These are phyloP conservation scores for Choanephora cucurbitarum DNA, from an alignment of 371 early-diverging fungal species.

Conservation along the genomic window DNA sequence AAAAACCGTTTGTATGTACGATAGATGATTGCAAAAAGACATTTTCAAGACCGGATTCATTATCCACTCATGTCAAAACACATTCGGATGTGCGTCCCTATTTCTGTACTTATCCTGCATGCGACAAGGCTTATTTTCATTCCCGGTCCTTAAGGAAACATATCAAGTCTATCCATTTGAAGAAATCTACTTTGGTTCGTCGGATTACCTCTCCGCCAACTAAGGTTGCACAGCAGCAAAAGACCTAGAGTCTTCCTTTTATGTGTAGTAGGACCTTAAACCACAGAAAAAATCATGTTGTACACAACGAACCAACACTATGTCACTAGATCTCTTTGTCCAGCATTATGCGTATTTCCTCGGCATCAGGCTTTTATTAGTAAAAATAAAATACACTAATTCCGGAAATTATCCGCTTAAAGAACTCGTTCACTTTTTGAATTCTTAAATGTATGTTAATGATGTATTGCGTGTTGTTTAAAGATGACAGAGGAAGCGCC, in stretches of 20 bases:
- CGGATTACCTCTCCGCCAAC: constrained; percentile 14
- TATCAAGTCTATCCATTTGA: constrained; percentile 24
- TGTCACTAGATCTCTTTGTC: too few species aligned
- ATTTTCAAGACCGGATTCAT: constrained; percentile 87
- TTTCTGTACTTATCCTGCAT: constrained; percentile 57
- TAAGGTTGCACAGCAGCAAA: too few species aligned
- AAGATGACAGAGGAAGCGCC: constrained; percentile 8
- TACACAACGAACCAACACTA: too few species aligned
- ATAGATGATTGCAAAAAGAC: constrained; percentile 71
- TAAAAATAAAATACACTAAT: too few species aligned
- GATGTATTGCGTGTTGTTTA: too few species aligned
- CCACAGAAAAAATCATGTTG: too few species aligned
- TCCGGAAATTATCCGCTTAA: too few species aligned
- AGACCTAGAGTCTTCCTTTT: not conserved
- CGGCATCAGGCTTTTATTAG: too few species aligned
- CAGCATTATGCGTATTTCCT: too few species aligned
- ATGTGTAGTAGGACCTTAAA: too few species aligned
- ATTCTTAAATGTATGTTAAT: too few species aligned
- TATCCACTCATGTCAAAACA: constrained; percentile 87
- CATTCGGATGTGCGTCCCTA: constrained; percentile 80
- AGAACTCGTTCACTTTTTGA: not conserved
- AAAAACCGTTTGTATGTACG: constrained; percentile 62
- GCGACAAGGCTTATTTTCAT: constrained; percentile 76
- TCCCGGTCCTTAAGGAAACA: constrained; percentile 75
- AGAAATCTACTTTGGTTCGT: constrained; percentile 11